Percentiles rank a stretch among this genome's conserved stretches.
phyloP scores from a whole-genome alignment of 176 grass and related monocot genomes.

The Olyra latifolia region DNA sequence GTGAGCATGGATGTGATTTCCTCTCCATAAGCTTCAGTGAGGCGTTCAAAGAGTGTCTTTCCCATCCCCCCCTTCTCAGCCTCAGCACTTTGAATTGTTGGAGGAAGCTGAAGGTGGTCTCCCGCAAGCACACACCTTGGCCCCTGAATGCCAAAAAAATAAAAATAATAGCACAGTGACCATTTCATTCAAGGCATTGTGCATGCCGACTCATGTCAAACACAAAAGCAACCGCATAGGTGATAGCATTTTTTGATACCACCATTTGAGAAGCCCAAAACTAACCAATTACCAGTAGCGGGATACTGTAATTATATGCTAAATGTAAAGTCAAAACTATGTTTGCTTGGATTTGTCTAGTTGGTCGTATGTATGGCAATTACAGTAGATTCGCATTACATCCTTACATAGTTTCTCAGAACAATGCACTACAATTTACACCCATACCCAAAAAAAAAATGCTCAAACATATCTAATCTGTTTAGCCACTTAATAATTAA shows the following conservation, averaged over 20 bases:
- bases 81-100: conserved; percentile 91
- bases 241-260: background rate
- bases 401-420: background rate
- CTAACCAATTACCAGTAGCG: background rate
- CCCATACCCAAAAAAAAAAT: background rate
- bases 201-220: conserved; percentile 19
- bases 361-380: background rate
- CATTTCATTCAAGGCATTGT: background rate
- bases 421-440: background rate
- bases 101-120: conserved; percentile 96
- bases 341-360: background rate
- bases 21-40: conserved; percentile 67
- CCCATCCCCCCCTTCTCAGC: conserved; percentile 92
- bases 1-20: conserved; percentile 89
- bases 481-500: background rate
- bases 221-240: conserved; percentile 5
- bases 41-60: conserved; percentile 92
- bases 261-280: background rate
- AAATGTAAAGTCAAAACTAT: background rate
- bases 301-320: background rate
- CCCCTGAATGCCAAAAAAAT: conserved; percentile 53
- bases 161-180: background rate
- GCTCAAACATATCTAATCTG: background rate
- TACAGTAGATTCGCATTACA: conserved; percentile 15
- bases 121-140: conserved; percentile 85